Evolutionary conservation across 106 monocot species (phyloP), one percentile per base, ranked within the genome.

Genomic region (Dendrobium catenatum): DNA sequence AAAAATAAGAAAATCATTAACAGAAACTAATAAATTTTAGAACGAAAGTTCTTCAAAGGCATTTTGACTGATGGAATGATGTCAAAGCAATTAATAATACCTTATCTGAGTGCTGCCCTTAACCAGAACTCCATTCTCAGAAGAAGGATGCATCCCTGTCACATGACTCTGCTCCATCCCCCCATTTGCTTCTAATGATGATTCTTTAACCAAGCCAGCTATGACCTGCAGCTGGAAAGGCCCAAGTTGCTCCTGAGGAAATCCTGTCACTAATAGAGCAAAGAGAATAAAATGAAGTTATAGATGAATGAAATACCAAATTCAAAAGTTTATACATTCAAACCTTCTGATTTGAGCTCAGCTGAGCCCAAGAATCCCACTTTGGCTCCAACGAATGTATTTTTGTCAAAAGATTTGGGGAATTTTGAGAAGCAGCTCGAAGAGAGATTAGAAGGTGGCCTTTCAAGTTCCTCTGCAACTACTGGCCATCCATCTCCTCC

Each of bases 401-500:
- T 48, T 76, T 47, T 49, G 76, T 76, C 22, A 19, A 42, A 26
- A 29, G 46, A 47, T 3, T 49, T 76, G 48, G 49, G 11, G 42
- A 76, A 26, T 13, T 76, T 51, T 41, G 59, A 66, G 68, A 82
- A 78, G 82, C 79, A 76, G 41, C 79, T 84, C 4, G 81, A 70
- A 68, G 87, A 82, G 5, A 84, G 78, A 59, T 41, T 58, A 72
- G 88, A 79, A 42, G 49, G 9, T 22, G 16, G 47, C 43, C 22
- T 48, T 6, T 76, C 47, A 24, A 2, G 37, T 22, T 46, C 22
- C 40, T 76, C 76, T 48, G n/a, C 9, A 58, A 82, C 86, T 48
- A 11, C 13, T 51, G 51, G 51, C 51, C 51, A 51, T 10, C 51
- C 51, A 47, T 84, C 86, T 75, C 74, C 74, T 67, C 92, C 87